These are phyloP conservation scores for Collybia sordida DNA, from an alignment of 768 basidiomycete genomes.

Conservation along the genomic window DNA sequence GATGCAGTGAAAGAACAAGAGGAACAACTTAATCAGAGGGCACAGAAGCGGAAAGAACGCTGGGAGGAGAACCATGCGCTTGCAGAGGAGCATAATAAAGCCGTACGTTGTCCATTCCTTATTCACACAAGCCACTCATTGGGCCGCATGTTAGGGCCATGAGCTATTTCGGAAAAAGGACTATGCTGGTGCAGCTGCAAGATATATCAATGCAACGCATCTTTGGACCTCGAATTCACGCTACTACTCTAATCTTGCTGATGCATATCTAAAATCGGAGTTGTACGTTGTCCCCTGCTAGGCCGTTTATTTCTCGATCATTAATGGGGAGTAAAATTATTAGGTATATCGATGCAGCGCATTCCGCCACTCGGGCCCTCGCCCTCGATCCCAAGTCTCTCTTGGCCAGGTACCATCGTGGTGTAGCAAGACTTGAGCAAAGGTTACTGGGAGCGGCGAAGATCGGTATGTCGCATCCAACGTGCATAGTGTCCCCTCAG, in stretches of 20 bases:
- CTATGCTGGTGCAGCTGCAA: conserved; percentile 28
- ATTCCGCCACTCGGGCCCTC: conserved; percentile 20
- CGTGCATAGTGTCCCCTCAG: background rate
- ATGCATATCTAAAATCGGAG: conserved; percentile 11
- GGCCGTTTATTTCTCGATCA: background rate
- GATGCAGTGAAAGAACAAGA: conserved; percentile 7
- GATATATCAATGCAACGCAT: conserved; percentile 31
- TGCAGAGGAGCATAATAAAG: conserved; percentile 15
- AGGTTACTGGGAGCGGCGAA: conserved; percentile 19
- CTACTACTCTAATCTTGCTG: conserved; percentile 17
- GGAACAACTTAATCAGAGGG: conserved; percentile 9
- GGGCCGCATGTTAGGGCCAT: conserved; percentile 26
- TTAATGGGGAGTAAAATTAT: background rate
- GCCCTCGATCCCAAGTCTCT: conserved; percentile 18
- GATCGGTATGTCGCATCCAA: conserved; percentile 20
- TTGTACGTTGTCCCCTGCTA: conserved; percentile 9
- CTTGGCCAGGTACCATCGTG: conserved; percentile 17
- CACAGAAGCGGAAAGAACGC: conserved; percentile 13
- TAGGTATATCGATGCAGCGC: conserved; percentile 18
- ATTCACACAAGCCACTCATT: background rate
- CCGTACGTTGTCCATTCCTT: conserved; percentile 5
- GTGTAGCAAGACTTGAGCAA: conserved; percentile 20
- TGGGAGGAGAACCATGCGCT: conserved; percentile 14
- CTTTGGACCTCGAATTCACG: conserved; percentile 18
- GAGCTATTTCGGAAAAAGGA: conserved; percentile 26